Evolutionary conservation across 352 stramenopile species (phyloP), one percentile per base, ranked within the genome.

Genomic region (Globisporangium okanoganense): DNA sequence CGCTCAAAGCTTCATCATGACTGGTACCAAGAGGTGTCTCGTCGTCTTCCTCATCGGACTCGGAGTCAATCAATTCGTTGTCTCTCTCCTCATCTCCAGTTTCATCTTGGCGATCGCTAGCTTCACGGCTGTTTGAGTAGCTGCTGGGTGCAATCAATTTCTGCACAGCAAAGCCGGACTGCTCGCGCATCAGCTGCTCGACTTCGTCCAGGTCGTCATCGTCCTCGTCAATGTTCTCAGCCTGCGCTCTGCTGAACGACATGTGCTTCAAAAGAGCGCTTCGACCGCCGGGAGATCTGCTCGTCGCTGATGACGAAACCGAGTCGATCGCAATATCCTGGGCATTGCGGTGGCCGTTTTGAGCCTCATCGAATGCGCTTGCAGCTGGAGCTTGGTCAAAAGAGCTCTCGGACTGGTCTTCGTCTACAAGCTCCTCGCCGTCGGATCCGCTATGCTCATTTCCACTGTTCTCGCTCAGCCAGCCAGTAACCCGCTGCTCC

Each of bases 11-110:
- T 40, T 55, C 27, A 2, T n/a, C 48, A 40, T 3, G 8, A 5
- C 27, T 40, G 18, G 16, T 8, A 55, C 27, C 48, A 25, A 40
- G 20, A 18, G 48, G 25, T 9, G 12, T 2, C 7, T 41, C 36
- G 3, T 60, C 44, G 7, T 67, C 60, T 14, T 38, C 49, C 6
- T 59, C 47, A 16, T 70, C 62, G 20, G 40, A 63, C 5, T 66
- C 54, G 1, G 57, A 62, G 33, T 73, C 62, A 35, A 70, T 71
- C 12, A 71, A n/a, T 5, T 67, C 58, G 25, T 70, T 57, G 10
- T 55, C 51, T 14, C 14, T 51, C n/a, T 33, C 18, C 5, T 56
- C 41, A 16, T 63, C 12, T 9, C 27, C 31, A 24, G n/a, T 40
- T 29, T 36, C 38, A 14, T 25, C 27, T 36, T 60, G 25, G 7